Evolutionary conservation across 768 basidiomycete genomes (phyloP), one percentile per base, ranked within the genome.

Genomic region (Trametes elegans): DNA sequence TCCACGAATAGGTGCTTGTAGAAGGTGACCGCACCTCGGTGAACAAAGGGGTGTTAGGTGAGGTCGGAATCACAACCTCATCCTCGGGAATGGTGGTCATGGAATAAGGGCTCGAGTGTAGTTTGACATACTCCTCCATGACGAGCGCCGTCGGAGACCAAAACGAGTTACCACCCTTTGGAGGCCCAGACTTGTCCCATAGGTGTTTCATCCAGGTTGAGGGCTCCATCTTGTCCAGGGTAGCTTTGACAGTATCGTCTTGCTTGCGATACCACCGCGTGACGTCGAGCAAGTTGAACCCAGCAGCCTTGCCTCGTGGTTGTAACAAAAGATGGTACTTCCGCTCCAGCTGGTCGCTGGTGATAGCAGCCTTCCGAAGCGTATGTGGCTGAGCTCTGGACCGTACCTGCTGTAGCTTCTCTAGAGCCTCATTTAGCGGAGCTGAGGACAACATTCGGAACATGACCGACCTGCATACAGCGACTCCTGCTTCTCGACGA

Each of bases 151-250:
- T 82, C 43, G 90, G 64, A 65, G 83, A 74, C 83, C 86, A 84
- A 0, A 38, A 3, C 2, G 57, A 59, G 28, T 45, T 34, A 1
- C 52, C 48, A 5, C 28, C 21, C 36, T 26, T 43, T 3, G 77
- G 78, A 35, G 78, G 74, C 35, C 68, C 68, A 49, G 66, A 75
- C 56, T 74, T 81, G 42, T 84, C 79, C 43, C 82, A 71, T 58
- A 79, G 64, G 53, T 89, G 85, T 62, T 82, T 86, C 26, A 90
- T 70, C 89, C 88, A 91, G 7, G 83, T 82, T 41, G 87, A 74
- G 7, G 88, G 86, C 63, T 91, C 89, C 0, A 79, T 77, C 48
- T 77, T 76, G 50, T 86, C 86, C 23, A 90, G 65, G 24, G 79
- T 73, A n/a, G 73, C 67, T 54, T 73, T 79, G 8, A 79, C 68